phyloP scores from a whole-genome alignment of 257 asterid genomes.

The Prunella vulgaris region DNA sequence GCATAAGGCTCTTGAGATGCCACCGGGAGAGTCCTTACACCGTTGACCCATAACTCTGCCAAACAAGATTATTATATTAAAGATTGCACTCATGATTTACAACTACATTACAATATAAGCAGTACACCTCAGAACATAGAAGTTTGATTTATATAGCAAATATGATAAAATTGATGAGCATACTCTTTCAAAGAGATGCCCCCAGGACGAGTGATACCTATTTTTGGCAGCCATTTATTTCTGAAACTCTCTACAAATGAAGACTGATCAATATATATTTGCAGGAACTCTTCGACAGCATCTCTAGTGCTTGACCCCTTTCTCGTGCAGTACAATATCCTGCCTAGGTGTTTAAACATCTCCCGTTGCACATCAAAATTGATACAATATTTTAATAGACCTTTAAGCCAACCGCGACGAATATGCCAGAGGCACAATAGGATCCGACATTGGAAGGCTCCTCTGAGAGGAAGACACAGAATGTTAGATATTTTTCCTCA shows the following conservation, averaged over 20 bases:
- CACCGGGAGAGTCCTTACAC: conserved; percentile 39
- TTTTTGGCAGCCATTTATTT: conserved; percentile 35
- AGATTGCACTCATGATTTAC: neutral
- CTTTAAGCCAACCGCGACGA: conserved; percentile 47
- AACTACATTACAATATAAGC: neutral
- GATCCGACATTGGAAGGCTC: conserved; percentile 41
- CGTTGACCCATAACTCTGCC: conserved; percentile 42
- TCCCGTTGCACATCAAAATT: conserved; percentile 43
- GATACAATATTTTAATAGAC: conserved; percentile 34
- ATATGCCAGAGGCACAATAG: conserved; percentile 45
- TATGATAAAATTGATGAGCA: neutral
- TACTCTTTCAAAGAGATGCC: neutral
- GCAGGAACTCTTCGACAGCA: conserved; percentile 43
- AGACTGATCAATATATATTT: conserved; percentile 42
- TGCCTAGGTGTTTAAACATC: conserved; percentile 48
- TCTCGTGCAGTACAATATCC: conserved; percentile 44
- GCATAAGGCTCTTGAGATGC: conserved; percentile 37
- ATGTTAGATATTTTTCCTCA: neutral
- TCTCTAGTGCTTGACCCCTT: conserved; percentile 28
- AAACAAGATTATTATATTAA: conserved; percentile 16
- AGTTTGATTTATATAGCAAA: neutral
- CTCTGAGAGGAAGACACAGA: conserved; percentile 26
- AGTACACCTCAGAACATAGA: neutral
- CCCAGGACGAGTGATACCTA: conserved; percentile 24
- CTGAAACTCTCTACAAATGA: conserved; percentile 38